Evolutionary conservation across 1,284 basidiomycete species (phyloP).

Genomic region (Pyrrhoderma noxium): DNA sequence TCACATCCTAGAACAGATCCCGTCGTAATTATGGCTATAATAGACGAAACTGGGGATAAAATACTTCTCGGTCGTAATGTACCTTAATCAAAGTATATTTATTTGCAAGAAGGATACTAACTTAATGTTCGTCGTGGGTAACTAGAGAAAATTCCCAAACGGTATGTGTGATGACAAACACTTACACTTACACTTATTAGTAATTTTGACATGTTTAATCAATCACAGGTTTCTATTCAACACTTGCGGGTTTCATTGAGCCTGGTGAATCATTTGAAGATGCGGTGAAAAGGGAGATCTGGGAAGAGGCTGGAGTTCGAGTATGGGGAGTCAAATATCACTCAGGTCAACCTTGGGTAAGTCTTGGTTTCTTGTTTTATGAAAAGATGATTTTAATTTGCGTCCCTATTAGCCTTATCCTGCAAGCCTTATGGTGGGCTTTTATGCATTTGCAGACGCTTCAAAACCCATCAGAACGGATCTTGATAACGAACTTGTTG

Average conservation of each 20-base stretch:
- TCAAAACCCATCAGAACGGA: conserved; percentile 74
- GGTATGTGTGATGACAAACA: conserved; percentile 22
- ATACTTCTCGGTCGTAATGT: conserved; percentile 85
- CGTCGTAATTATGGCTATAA: conserved; percentile 89
- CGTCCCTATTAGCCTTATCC: conserved; percentile 62
- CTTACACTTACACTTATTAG: no score
- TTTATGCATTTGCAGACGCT: conserved; percentile 75
- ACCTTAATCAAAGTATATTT: conserved; percentile 26
- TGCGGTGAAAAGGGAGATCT: conserved; percentile 86
- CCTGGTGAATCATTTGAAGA: conserved; percentile 95
- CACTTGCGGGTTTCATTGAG: conserved; percentile 87
- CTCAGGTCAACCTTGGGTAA: conserved; percentile 77
- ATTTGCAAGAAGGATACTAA: no score
- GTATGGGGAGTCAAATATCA: conserved; percentile 86
- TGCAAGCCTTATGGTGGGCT: conserved; percentile 87
- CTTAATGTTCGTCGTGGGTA: background rate
- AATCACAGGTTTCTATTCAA: conserved; percentile 62
- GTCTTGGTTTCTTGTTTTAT: conserved; percentile 16
- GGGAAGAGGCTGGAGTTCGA: conserved; percentile 89
- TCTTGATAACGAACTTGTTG: conserved; percentile 94
- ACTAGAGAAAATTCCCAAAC: conserved; percentile 57
- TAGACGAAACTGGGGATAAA: conserved; percentile 71
- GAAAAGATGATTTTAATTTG: no score
- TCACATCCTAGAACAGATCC: conserved; percentile 84
- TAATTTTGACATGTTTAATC: background rate